Evolutionary conservation across 1,284 basidiomycete genomes (phyloP).

Genomic region (Porogramme epimiltina): DNA sequence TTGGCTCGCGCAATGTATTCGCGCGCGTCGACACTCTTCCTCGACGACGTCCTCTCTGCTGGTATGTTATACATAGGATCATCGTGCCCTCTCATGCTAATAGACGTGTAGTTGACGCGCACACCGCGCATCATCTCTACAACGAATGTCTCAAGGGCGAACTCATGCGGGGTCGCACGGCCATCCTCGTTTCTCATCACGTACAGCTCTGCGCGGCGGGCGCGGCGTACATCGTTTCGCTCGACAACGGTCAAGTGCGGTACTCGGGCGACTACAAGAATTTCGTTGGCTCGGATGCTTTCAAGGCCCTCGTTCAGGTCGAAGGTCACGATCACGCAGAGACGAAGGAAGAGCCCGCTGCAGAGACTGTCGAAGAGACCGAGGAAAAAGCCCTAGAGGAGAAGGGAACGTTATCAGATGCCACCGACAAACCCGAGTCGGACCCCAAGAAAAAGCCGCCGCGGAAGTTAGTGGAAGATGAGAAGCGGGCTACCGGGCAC

Average conservation of each 20-base stretch:
- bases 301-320: constrained; percentile 68
- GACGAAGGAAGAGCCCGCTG: constrained; percentile 26
- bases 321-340: constrained; percentile 46
- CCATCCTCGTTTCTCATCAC: constrained; percentile 90
- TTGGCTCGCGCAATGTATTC: constrained; percentile 94
- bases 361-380: constrained; percentile 29
- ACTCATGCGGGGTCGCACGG: constrained; percentile 77
- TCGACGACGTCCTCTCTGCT: constrained; percentile 88
- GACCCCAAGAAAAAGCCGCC: constrained; percentile 61
- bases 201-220: constrained; percentile 76
- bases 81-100: no score
- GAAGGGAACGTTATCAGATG: constrained; percentile 39
- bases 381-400: constrained; percentile 28
- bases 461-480: constrained; percentile 89
- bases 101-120: constrained; percentile 82
- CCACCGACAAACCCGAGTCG: constrained; percentile 3
- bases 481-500: constrained; percentile 83
- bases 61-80: no score
- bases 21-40: constrained; percentile 78
- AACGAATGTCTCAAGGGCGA: constrained; percentile 82
- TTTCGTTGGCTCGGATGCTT: constrained; percentile 70
- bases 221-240: constrained; percentile 73
- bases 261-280: constrained; percentile 68
- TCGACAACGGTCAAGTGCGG: constrained; percentile 82
- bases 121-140: constrained; percentile 86